Conservation (phyloP, 495 filamentous ascomycete species). For the Staphylotrichum tortipilum region DNA sequence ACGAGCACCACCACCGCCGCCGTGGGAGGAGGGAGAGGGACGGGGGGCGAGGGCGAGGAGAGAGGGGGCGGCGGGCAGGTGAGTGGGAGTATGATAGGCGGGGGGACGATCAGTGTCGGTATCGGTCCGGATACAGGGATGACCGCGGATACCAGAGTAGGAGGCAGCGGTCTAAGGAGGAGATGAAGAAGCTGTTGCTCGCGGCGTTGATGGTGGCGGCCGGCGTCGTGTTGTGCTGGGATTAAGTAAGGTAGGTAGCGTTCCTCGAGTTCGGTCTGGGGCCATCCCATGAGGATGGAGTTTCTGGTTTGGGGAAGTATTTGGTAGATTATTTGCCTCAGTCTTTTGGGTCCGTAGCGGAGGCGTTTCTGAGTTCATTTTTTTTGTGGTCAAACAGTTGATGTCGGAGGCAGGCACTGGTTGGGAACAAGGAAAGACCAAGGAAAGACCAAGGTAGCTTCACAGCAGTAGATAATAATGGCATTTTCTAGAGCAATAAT, state of each 20-base stretch:
- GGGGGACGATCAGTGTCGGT: neutral
- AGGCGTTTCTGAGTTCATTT: no score
- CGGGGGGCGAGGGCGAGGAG: neutral
- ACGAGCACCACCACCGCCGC: neutral
- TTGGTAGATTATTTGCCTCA: no score
- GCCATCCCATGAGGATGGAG: neutral
- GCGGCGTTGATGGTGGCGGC: neutral
- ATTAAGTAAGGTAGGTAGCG: neutral
- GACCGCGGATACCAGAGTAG: neutral
- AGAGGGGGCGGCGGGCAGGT: neutral
- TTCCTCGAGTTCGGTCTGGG: neutral
- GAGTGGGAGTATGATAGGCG: neutral
- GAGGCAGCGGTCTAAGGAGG: neutral
- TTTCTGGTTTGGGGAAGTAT: neutral
- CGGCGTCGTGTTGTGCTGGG: constrained; percentile 2
- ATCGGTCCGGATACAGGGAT: neutral
- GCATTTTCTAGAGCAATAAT: no score
- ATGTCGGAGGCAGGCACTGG: no score
- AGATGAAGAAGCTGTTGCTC: constrained; percentile 2
- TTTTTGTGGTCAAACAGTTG: no score
- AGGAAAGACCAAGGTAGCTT: no score
- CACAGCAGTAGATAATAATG: no score
- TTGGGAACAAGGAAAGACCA: no score
- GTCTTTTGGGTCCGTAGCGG: no score
- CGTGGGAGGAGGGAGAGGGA: neutral